Evolutionary conservation across 148 eudicot species (phyloP).

Genomic region (Linanthus parryae): DNA sequence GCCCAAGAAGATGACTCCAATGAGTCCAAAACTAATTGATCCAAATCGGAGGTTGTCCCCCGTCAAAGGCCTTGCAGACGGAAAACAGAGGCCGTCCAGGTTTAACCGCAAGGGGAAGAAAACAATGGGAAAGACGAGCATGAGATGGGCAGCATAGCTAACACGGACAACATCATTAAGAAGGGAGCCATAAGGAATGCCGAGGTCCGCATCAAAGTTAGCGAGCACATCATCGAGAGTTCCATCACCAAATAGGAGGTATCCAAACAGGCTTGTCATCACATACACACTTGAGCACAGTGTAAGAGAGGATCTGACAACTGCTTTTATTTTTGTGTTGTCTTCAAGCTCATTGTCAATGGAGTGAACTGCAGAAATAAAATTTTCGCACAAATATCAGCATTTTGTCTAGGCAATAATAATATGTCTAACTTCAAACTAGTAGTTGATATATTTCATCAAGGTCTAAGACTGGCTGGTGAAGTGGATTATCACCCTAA

Average conservation of each 20-base stretch:
- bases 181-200: constrained; percentile 46
- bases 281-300: constrained; percentile 60
- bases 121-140: constrained; percentile 77
- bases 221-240: constrained; percentile 69
- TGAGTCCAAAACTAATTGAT: constrained; percentile 31
- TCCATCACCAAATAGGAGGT: constrained; percentile 62
- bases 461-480: no score
- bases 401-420: no score
- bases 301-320: constrained; percentile 50
- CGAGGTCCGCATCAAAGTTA: constrained; percentile 65
- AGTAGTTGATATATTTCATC: no score
- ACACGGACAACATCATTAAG: constrained; percentile 67
- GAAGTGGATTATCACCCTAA: no score
- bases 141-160: constrained; percentile 69
- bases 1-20: constrained; percentile 37
- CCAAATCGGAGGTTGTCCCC: constrained; percentile 39
- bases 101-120: constrained; percentile 60
- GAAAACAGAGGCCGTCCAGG: constrained; percentile 56
- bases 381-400: no score
- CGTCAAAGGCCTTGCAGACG: constrained; percentile 37
- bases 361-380: constrained; percentile 53
- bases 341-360: constrained; percentile 73
- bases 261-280: constrained; percentile 68
- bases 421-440: no score
- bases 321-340: constrained; percentile 36